Conservation (phyloP, 192 early-diverging fungal genomes). For the Helicostylum pulchrum region DNA sequence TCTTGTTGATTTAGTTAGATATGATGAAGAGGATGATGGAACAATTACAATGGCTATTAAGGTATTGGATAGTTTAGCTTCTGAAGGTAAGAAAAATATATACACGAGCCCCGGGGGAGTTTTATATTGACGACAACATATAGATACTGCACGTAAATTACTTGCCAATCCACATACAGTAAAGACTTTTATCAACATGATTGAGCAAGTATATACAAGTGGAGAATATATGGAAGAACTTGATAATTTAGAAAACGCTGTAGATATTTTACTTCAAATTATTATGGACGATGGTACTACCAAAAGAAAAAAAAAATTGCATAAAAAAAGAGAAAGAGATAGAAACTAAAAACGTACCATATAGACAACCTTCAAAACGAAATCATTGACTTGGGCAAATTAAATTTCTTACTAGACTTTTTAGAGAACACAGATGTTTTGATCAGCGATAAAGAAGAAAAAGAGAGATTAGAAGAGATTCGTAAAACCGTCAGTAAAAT, state of each 20-base stretch:
- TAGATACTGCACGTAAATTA: not conserved
- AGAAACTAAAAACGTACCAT: not conserved
- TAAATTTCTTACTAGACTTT: conserved; percentile 40
- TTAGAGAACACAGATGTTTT: conserved; percentile 42
- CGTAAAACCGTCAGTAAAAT: conserved; percentile 43
- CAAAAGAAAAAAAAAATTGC: not conserved
- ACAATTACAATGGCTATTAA: conserved; percentile 24
- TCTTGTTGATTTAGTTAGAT: conserved; percentile 22
- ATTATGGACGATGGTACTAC: conserved; percentile 38
- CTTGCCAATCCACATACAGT: conserved; percentile 7
- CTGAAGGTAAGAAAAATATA: conserved; percentile 15
- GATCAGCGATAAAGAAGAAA: conserved; percentile 37
- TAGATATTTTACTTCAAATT: conserved; percentile 35
- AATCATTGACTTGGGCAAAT: conserved; percentile 33
- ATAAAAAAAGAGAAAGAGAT: not conserved
- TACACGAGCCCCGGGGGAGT: too few species aligned
- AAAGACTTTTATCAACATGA: conserved; percentile 13
- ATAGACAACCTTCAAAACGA: conserved; percentile 41
- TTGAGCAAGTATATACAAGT: conserved; percentile 13
- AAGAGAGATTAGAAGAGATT: conserved; percentile 45
- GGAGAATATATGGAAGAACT: conserved; percentile 28
- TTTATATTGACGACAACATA: not conserved
- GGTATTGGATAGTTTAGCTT: conserved; percentile 17
- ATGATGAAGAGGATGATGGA: conserved; percentile 13
- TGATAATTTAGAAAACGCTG: conserved; percentile 33